Percentiles rank a stretch among this genome's conserved stretches.
Conservation (phyloP, 805 yeast genomes). For the Cephaloascus fragrans region DNA sequence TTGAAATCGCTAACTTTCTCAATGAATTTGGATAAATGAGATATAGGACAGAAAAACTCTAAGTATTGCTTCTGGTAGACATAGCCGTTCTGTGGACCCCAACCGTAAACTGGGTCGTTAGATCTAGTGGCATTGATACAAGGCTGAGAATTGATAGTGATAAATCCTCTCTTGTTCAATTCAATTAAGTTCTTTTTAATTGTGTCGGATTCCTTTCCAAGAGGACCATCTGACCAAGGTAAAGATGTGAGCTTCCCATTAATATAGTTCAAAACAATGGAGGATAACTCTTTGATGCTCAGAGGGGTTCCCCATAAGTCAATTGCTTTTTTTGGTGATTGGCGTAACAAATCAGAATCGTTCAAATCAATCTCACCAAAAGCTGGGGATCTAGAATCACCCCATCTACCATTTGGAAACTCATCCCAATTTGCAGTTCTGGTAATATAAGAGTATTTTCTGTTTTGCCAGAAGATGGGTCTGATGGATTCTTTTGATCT, state of each 20-base stretch:
- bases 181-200: slow-evolving; percentile 87
- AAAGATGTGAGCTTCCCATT: slow-evolving; percentile 65
- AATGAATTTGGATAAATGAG: slow-evolving; percentile 23
- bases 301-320: slow-evolving; percentile 78
- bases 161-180: slow-evolving; percentile 63
- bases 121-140: slow-evolving; percentile 75
- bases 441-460: slow-evolving; percentile 81
- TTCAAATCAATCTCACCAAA: slow-evolving; percentile 98
- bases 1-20: slow-evolving; percentile 38
- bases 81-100: slow-evolving; percentile 91
- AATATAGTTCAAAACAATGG: slow-evolving; percentile 61
- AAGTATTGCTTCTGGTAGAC: slow-evolving; percentile 91
- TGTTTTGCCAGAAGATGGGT: slow-evolving; percentile 93
- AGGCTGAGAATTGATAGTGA: slow-evolving; percentile 94
- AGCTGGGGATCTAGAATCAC: slow-evolving; percentile 93
- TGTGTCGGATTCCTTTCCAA: slow-evolving; percentile 82
- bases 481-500: slow-evolving; percentile 76
- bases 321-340: slow-evolving; percentile 55
- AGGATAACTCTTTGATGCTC: slow-evolving; percentile 46
- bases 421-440: slow-evolving; percentile 97
- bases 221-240: slow-evolving; percentile 88
- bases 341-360: slow-evolving; percentile 79
- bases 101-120: slow-evolving; percentile 84
- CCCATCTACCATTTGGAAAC: slow-evolving; percentile 91
- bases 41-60: slow-evolving; percentile 71